Base-by-base conservation (phyloP, 73 alveolate species). In the Vitrella brassicaformis region DNA sequence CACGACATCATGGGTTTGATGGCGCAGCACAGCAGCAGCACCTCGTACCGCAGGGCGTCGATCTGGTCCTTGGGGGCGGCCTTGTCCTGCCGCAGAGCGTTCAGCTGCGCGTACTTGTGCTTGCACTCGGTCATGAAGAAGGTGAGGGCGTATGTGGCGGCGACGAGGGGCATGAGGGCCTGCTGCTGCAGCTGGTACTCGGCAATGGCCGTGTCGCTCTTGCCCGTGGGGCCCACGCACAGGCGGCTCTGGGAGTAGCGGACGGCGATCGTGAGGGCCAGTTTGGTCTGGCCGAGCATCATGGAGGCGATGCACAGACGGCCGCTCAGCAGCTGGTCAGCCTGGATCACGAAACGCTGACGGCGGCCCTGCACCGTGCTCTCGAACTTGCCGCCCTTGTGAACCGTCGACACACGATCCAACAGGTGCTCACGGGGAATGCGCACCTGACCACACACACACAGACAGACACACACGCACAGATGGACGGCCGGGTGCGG, bases 281-380 rank as follows among this genome's bases (percentile, higher is more conserved):
- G 31, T 66, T 84, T 85, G 0, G 89, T 71, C 0, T 75, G 88
- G 19, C 86, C 85, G 69, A 71, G 66, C 39, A 75, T 70, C 70
- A 85, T 66, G 19, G 91, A 73, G 68, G 91, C 88, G 45, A 85
- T 85, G 68, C 91, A 85, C 28, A 85, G 68, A 70, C 91, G 56
- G n/a, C 91, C 91, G 31, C 86, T 73, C 1, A 85, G 84, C 7
- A 85, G 80, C 67, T 88, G 73, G 71, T 85, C 88, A 72, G 91
- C 86, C 27, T 80, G 89, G 32, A 75, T 74, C 31, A 85, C 68
- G 91, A 85, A 85, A 69, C 94, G 71, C 45, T 82, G 66, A n/a
- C 86, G 67, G 47, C 69, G 78, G 22, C 80, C 74, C 32, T 84
- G n/a, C 19, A 84, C 75, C 26, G 47, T 78, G 45, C 87, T 67